Evolutionary conservation across 331 rosid species (phyloP), one percentile per base, ranked within the genome.

Genomic region (Malus hybrid): DNA sequence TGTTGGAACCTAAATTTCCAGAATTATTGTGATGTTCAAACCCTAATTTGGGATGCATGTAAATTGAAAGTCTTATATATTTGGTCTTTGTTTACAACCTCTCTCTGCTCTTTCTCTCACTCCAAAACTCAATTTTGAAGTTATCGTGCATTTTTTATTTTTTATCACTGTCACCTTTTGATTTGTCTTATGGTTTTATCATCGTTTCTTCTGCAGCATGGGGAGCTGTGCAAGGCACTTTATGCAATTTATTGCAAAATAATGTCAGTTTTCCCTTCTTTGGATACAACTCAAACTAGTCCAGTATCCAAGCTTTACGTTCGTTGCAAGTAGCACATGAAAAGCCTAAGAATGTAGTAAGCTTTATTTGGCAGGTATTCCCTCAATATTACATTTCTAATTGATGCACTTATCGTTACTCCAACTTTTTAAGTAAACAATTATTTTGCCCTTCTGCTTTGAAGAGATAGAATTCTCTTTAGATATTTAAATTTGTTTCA

Each of bases 231-330:
- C 93, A 91, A 87, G 89, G 63, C 73, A 52, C 94, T 93, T 53
- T 86, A 97, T 80, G 79, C 86, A 63, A 85, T 88, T 79, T 88
- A 91, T 84, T 88, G 92, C 83, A 88, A 82, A 83, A 82, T 93
- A 70, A 77, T 84, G 82, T 85, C 87, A 28, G 65, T 93, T 30
- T 93, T 93, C 79, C 98, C 98, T 57, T 86, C 97, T 18, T 77
- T 93, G 82, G 98, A 93, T 85, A 96, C 89, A 29, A 90, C 98
- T 20, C 97, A 85, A 93, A 97, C 84, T 91, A 89, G 83, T 87
- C 98, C 26, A 97, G 98, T 53, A 91, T 93, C 75, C 96, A 87
- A 88, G 96, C 94, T 67, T 88, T 93, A 72, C 89, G 96, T 82
- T 88, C 97, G n/a, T 77, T 93, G 76, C 98, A 93, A 72, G 91